Conservation (phyloP, 2,329 filamentous ascomycete species). For the Hypoxylon sp. region DNA sequence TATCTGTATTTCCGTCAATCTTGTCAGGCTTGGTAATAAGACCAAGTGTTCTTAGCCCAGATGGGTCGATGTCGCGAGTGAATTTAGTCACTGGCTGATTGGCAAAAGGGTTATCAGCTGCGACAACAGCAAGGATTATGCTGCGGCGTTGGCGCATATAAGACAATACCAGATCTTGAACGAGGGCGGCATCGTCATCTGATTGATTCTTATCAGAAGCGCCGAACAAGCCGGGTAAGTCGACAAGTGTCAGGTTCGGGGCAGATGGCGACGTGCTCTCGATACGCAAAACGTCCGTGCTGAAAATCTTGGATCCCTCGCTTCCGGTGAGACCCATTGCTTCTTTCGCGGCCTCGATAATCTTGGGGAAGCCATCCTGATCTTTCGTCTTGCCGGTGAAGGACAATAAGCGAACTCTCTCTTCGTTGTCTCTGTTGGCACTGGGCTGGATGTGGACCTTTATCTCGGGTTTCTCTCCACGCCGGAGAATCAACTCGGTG, state of each 20-base stretch:
- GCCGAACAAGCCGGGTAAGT: slow-evolving; percentile 66
- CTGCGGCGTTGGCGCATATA: slow-evolving; percentile 69
- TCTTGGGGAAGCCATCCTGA: slow-evolving; percentile 39
- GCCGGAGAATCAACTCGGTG: slow-evolving; percentile 72
- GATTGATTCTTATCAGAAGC: slow-evolving; percentile 59
- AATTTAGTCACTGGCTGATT: slow-evolving; percentile 67
- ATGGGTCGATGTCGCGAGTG: slow-evolving; percentile 49
- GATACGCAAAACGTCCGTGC: slow-evolving; percentile 59
- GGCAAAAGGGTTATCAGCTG: slow-evolving; percentile 66
- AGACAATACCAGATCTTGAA: slow-evolving; percentile 60
- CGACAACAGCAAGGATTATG: slow-evolving; percentile 69
- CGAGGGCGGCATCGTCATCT: slow-evolving; percentile 57
- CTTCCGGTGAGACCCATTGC: slow-evolving; percentile 62
- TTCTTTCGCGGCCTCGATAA: slow-evolving; percentile 54
- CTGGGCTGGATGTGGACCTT: slow-evolving; percentile 47
- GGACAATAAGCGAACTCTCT: slow-evolving; percentile 36
- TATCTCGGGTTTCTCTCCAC: slow-evolving; percentile 52
- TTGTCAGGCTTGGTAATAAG: slow-evolving; percentile 66
- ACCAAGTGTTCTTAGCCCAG: slow-evolving; percentile 61
- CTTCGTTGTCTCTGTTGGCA: slow-evolving; percentile 32
- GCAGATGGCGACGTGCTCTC: slow-evolving; percentile 59
- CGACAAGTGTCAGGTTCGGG: slow-evolving; percentile 68
- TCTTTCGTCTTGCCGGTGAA: slow-evolving; percentile 47
- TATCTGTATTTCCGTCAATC: slow-evolving; percentile 46
- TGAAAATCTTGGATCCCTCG: slow-evolving; percentile 54